Base-by-base conservation (phyloP, 371 early-diverging fungal genomes). In the Cladochytrium tenue region DNA sequence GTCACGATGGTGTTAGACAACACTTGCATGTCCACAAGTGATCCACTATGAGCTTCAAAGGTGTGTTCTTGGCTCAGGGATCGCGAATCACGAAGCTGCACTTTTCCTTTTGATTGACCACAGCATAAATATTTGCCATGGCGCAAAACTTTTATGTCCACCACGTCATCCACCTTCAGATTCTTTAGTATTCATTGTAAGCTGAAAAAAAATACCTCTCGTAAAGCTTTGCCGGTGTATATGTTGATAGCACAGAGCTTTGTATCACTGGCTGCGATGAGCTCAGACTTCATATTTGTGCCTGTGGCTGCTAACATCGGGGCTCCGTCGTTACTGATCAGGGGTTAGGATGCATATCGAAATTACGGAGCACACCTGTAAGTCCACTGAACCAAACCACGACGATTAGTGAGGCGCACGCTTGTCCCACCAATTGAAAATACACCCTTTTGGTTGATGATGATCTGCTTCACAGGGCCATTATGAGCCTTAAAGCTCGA, bases 31-130 rank as follows among this genome's bases (percentile, higher is more conserved):
- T 89, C 90, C 0, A 89, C 86, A 20, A 93, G 75, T 0, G 88
- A 87, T 7, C 92, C 92, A 25, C 90, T 85, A 68, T 93, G 92
- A 3, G 91, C 91, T 58, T 88, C 83, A 43, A 91, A 82, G 34
- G 84, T 64, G 53, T 90, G 88, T 68, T 92, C 91, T 1, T 86
- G 84, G 27, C 82, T 78, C 69, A 88, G 80, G 0, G 89, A 84
- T 2, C 88, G 73, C 1, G 91, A 86, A 79, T 93, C 92, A 32
- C 88, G 80, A 26, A 92, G 57, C 3, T 82, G 81, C 13, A 92
- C 85, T 68, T 36, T 5, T 1, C 74, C 76, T 20, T 81, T 71
- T 5, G 88, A 75, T 2, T 89, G 81, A 52, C 91, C 92, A 64
- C 91, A 90, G 60, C 88, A 89, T 13, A 90, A 74, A 4, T 88